A percentile compares a stretch with the other conserved stretches of the same genome.
These are phyloP conservation scores for Ganoderma leucocontextum DNA, from an alignment of 1,284 basidiomycete species.

Conservation along the genomic window DNA sequence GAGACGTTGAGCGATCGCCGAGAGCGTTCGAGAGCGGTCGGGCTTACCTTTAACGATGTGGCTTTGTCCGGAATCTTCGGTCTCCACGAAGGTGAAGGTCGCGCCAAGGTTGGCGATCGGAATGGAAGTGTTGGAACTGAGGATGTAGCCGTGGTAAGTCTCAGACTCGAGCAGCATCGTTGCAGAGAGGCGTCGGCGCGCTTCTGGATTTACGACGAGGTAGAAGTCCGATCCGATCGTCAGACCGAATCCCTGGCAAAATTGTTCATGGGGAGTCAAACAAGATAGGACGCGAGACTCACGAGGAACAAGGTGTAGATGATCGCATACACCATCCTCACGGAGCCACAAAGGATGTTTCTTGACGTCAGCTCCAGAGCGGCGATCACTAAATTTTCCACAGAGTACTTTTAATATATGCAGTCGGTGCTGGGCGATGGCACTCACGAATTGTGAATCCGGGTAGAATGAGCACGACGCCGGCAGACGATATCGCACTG, in stretches of 20 bases:
- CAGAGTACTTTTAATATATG: not conserved
- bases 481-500: conserved; percentile 83
- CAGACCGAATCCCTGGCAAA: conserved; percentile 78
- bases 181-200: conserved; percentile 57
- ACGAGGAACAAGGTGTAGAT: conserved; percentile 88
- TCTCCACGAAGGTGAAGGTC: conserved; percentile 68
- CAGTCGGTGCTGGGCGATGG: not conserved
- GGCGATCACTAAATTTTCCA: conserved; percentile 66
- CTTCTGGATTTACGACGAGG: conserved; percentile 74
- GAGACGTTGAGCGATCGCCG: not conserved
- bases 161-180: conserved; percentile 46
- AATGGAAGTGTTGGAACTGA: conserved; percentile 60
- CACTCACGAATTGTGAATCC: conserved; percentile 78
- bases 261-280: conserved; percentile 12
- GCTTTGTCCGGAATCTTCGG: conserved; percentile 34
- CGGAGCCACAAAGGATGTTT: conserved; percentile 87
- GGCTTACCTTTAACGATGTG: conserved; percentile 60
- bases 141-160: conserved; percentile 70
- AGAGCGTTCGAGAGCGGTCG: not conserved
- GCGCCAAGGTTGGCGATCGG: conserved; percentile 58
- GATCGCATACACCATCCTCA: conserved; percentile 87
- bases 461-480: conserved; percentile 81
- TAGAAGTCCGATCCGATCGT: conserved; percentile 89
- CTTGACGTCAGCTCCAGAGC: conserved; percentile 86
- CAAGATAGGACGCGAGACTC: conserved; percentile 30